Conservation (phyloP, 2,329 filamentous ascomycete species). For the Sporothrix mexicana region DNA sequence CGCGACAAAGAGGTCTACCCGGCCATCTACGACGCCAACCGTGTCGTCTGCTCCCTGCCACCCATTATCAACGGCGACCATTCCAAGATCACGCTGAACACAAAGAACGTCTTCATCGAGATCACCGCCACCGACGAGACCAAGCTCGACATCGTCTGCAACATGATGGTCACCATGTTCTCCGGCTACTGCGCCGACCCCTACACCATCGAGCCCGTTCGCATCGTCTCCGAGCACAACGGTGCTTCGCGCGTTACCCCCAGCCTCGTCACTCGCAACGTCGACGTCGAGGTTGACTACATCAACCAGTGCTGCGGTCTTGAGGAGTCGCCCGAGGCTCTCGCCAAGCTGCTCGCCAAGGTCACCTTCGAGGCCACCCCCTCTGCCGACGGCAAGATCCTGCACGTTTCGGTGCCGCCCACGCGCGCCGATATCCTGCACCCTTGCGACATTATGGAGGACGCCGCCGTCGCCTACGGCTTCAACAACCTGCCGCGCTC, state of each 20-base stretch:
- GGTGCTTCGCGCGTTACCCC: conserved; percentile 80
- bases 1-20: conserved; percentile 92
- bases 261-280: conserved; percentile 74
- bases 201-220: conserved; percentile 92
- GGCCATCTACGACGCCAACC: conserved; percentile 89
- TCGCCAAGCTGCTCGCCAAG: conserved; percentile 80
- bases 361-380: conserved; percentile 88
- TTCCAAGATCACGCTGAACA: conserved; percentile 92
- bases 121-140: conserved; percentile 93
- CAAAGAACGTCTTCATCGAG: conserved; percentile 94
- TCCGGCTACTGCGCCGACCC: conserved; percentile 84
- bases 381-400: conserved; percentile 70
- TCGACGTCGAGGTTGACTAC: conserved; percentile 87
- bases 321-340: conserved; percentile 71
- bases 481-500: conserved; percentile 94
- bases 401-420: conserved; percentile 83
- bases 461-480: conserved; percentile 93
- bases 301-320: conserved; percentile 93
- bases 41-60: conserved; percentile 86
- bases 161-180: conserved; percentile 98
- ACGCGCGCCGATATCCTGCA: conserved; percentile 95
- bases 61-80: conserved; percentile 98
- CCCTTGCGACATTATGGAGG: conserved; percentile 98
- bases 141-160: conserved; percentile 80
- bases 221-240: conserved; percentile 93